Evolutionary conservation across 768 basidiomycete species (phyloP), one percentile per base, ranked within the genome.

Genomic region (Royoungia palumana): DNA sequence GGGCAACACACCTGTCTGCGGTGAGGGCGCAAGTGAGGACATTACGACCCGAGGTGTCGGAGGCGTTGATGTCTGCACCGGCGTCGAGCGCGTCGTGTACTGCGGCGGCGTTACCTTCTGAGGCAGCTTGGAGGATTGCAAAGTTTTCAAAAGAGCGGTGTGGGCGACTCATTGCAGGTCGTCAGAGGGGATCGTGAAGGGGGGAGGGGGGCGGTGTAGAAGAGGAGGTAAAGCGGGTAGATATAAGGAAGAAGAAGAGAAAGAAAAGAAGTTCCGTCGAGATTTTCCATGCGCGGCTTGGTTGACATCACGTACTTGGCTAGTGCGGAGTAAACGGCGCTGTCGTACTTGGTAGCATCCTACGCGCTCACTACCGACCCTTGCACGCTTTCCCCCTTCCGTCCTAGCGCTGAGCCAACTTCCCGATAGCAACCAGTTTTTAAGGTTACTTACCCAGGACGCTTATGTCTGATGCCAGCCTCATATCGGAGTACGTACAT

Each of bases 51-150:
- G 71, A 68, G 19, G 68, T 65, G 65, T 87, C 85, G 40, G 79
- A 70, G 35, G 78, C 76, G 60, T 89, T 88, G 44, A 88, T 74
- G 63, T 87, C 83, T 8, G 84, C 85, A 35, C 83, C 85, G 34
- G 72, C 66, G 8, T 70, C 69, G 47, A 89, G 71, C 36, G 81
- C 78, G 43, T 69, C 72, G 19, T 66, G 72, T 16, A 87, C 74
- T 37, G 74, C 80, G 25, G 73, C 66, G 37, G 78, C 72, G 58
- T 81, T 76, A 41, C 83, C 87, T 39, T 66, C 68, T 20, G 78
- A 73, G 38, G 83, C 83, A 30, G 80, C 82, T 41, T 66, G 67
- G 54, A 83, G 80, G 44, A 83, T 69, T 20, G 67, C 66, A 22
- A 65, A 69, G 39, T 69, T 70, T 70, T 70, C 67, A 70, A 70